phyloP scores from a whole-genome alignment of 2,329 filamentous ascomycete species.

The Zasmidium angulare region DNA sequence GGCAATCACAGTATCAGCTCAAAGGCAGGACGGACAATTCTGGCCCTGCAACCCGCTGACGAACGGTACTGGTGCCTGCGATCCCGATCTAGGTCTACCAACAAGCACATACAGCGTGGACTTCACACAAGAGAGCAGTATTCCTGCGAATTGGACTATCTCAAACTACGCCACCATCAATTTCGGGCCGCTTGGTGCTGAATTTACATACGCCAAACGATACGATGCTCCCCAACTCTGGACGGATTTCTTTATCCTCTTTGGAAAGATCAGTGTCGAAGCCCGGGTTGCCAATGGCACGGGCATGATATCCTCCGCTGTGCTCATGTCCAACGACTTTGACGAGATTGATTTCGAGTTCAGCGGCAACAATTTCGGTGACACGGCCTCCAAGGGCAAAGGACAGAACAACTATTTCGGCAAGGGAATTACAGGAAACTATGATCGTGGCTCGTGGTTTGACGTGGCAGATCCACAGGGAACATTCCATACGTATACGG shows the following conservation, averaged over 20 bases:
- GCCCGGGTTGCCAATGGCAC: conserved; percentile 5
- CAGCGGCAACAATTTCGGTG: conserved; percentile 27
- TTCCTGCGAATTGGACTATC: conserved; percentile 25
- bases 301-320: conserved; percentile 3
- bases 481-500: conserved; percentile 66
- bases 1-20: conserved; percentile 8
- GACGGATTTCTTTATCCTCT: conserved; percentile 20
- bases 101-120: conserved; percentile 21
- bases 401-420: conserved; percentile 56
- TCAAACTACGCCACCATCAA: conserved; percentile 39
- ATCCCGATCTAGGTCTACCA: conserved; percentile 17
- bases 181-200: conserved; percentile 45
- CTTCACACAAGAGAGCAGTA: conserved; percentile 20
- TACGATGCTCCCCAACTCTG: conserved; percentile 51
- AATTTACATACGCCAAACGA: conserved; percentile 51
- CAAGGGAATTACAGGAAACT: conserved; percentile 54
- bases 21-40: conserved; percentile 18
- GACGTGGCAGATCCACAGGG: conserved; percentile 43
- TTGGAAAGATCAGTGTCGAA: conserved; percentile 2
- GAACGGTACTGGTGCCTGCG: conserved; percentile 20
- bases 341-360: conserved; percentile 57
- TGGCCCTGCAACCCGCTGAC: conserved; percentile 22
- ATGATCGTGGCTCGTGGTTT: conserved; percentile 47
- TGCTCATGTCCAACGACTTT: conserved; percentile 32
- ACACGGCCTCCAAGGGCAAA: conserved; percentile 12